Conservation (phyloP, 805 yeast species). For the Starmerella davenportii region DNA sequence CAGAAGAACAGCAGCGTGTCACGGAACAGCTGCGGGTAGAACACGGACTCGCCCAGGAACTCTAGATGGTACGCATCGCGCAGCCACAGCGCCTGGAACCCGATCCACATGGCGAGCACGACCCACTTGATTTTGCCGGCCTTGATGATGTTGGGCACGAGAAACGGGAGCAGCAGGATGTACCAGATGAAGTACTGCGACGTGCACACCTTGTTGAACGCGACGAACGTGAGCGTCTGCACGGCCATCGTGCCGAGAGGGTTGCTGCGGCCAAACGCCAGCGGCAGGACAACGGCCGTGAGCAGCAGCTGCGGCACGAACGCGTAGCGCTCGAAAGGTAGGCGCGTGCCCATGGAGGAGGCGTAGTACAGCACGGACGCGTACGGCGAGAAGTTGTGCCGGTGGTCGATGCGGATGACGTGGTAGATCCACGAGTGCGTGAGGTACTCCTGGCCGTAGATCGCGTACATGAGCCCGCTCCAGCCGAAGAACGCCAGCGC, state of each 20-base stretch:
- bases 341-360: conserved; percentile 19
- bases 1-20: conserved; percentile 43
- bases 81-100: conserved; percentile 63
- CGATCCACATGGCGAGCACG: conserved; percentile 39
- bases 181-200: conserved; percentile 96
- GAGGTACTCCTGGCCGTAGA: conserved; percentile 61
- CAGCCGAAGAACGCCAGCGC: conserved; percentile 29
- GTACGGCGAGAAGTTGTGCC: conserved; percentile 87
- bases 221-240: conserved; percentile 61
- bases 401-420: conserved; percentile 65
- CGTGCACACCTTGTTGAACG: conserved; percentile 70
- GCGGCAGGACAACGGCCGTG: conserved; percentile 42
- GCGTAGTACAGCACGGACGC: conserved; percentile 40
- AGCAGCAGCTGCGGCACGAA: conserved; percentile 66
- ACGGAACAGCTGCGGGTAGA: conserved; percentile 38
- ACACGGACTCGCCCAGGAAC: conserved; percentile 52
- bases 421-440: conserved; percentile 72
- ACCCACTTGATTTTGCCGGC: conserved; percentile 17
- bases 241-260: conserved; percentile 43
- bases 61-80: conserved; percentile 61
- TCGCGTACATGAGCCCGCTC: conserved; percentile 41
- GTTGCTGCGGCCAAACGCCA: conserved; percentile 27
- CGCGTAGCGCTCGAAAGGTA: conserved; percentile 30
- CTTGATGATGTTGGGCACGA: conserved; percentile 31
- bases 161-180: conserved; percentile 65